phyloP scores from a whole-genome alignment of 2,329 filamentous ascomycete species.

The Blastomyces percursus region DNA sequence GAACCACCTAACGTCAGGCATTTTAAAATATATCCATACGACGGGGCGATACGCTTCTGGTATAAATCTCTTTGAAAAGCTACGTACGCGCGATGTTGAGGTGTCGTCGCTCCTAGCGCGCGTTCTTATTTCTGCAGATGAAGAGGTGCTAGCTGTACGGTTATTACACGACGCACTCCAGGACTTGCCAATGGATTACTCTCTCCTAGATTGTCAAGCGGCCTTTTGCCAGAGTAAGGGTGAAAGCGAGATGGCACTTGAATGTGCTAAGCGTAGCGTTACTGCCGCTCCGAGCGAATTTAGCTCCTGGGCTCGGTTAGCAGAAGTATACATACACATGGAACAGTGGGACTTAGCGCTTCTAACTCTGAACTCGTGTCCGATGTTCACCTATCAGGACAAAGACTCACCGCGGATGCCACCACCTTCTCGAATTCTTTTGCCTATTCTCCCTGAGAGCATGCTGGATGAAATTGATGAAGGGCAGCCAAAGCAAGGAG shows the following conservation, averaged over 20 bases:
- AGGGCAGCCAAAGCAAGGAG: constrained; percentile 59
- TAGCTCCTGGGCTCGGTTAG: constrained; percentile 86
- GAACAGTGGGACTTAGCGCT: constrained; percentile 96
- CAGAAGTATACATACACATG: constrained; percentile 84
- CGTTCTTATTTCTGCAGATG: constrained; percentile 86
- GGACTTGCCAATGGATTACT: constrained; percentile 93
- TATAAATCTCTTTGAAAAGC: constrained; percentile 95
- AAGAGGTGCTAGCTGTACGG: constrained; percentile 90
- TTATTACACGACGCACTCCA: constrained; percentile 79
- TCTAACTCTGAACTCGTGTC: constrained; percentile 92
- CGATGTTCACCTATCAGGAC: constrained; percentile 99
- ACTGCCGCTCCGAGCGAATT: constrained; percentile 95
- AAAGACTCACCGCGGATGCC: constrained; percentile 94
- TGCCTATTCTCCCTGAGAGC: constrained; percentile 80
- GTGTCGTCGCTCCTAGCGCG: constrained; percentile 86
- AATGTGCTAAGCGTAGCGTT: constrained; percentile 88
- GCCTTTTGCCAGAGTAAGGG: constrained; percentile 85
- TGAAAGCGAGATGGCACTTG: constrained; percentile 73
- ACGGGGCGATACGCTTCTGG: constrained; percentile 89
- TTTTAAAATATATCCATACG: constrained; percentile 89
- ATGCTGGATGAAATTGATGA: constrained; percentile 94
- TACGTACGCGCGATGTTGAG: constrained; percentile 79
- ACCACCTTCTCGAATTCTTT: constrained; percentile 73
- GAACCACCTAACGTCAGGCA: constrained; percentile 87
- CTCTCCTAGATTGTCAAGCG: constrained; percentile 88